Base-by-base conservation (phyloP, 2,329 filamentous ascomycete species). In the Chrysoporthe deuterocubensis region DNA sequence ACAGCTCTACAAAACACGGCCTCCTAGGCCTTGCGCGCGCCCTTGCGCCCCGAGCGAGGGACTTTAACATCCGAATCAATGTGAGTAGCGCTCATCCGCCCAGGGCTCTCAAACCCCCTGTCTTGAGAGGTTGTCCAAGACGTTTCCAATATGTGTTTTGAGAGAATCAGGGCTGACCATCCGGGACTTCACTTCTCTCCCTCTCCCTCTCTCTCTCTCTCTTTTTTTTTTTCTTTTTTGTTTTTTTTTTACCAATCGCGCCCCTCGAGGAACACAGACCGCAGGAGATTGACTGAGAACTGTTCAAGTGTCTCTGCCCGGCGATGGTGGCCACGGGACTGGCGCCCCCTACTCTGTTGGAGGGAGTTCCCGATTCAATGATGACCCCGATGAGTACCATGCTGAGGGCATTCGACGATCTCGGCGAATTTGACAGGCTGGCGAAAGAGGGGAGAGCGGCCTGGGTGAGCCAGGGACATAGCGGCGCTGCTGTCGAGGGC, bases 361-460 rank as follows among this genome's bases (percentile, higher is more conserved):
- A 65, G 43, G n/a, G n/a, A 1, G 32, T 60, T 32, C 64, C 44
- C 11, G 8, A 16, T 54, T 60, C 56, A 7, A 40, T 65, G 4
- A 34, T 60, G 11, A 65, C 64, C 18, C 64, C 64, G 32, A 65
- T 65, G 64, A 48, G 43, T 26, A 65, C 64, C 1, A 60, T 65
- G 56, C 37, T 65, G 42, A 66, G 57, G 11, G 64, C 32, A 0
- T 66, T 66, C 11, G 64, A 66, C 44, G 64, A 66, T 44, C 57
- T 66, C 6, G 44, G 54, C 2, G 64, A 65, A n/a, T 65, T 65
- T 59, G 64, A 65, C 64, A n/a, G 21, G 43, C 42, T 65, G 11
- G 64, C 64, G 13, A 42, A 1, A 32, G 56, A 54, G 0, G 64
- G 56, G 4, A 40, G 21, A 37, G 44, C 37, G 34, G 18, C 21